Evolutionary conservation across 83 land plant species (phyloP).

Genomic region (Picea engelmannii): DNA sequence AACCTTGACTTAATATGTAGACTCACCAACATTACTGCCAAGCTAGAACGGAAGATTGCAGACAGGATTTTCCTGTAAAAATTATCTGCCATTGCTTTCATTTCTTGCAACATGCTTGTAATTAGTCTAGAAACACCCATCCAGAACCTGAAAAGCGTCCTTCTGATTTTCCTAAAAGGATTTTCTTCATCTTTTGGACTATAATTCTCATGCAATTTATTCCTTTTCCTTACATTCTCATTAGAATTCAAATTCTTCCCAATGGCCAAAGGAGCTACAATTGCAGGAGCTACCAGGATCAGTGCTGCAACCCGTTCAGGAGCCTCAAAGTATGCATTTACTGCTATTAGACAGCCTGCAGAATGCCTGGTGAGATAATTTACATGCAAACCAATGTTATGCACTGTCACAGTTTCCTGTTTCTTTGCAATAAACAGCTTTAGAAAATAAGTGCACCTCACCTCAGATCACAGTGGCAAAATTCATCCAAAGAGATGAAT

Average conservation of each 20-base stretch:
- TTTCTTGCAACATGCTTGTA: slow-evolving; percentile 29
- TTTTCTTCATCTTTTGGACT: slow-evolving; percentile 10
- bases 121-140: slow-evolving; percentile 25
- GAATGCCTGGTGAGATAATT: slow-evolving; percentile 69
- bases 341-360: slow-evolving; percentile 91
- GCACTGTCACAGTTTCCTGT: neutral
- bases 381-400: neutral
- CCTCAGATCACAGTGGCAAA: neutral
- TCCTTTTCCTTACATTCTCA: slow-evolving; percentile 22
- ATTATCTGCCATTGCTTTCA: slow-evolving; percentile 33
- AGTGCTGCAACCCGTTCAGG: slow-evolving; percentile 94
- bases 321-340: slow-evolving; percentile 79
- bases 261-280: slow-evolving; percentile 56
- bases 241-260: slow-evolving; percentile 20
- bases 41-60: slow-evolving; percentile 54
- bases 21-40: slow-evolving; percentile 67
- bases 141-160: slow-evolving; percentile 25
- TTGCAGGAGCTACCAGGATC: slow-evolving; percentile 90
- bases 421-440: neutral
- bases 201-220: slow-evolving; percentile 1
- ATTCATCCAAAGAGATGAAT: neutral
- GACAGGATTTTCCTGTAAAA: slow-evolving; percentile 41
- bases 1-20: neutral
- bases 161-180: slow-evolving; percentile 18
- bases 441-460: neutral